These are phyloP conservation scores for Dactylella cylindrospora DNA, from an alignment of 2,329 filamentous ascomycete genomes.

Conservation along the genomic window DNA sequence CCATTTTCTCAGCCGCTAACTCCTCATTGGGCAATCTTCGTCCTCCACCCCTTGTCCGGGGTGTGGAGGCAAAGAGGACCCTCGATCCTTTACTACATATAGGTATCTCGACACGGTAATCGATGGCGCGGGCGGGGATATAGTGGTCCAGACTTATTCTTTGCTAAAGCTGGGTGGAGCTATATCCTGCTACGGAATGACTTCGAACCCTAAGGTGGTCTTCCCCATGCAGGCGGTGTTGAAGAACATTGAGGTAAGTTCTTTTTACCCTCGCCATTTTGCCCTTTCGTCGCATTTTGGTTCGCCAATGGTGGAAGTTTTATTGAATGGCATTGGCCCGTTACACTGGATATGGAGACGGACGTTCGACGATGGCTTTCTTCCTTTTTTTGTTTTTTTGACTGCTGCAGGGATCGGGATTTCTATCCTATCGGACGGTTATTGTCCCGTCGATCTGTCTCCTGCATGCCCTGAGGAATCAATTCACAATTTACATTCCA, in stretches of 20 bases:
- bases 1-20: slow-evolving; percentile 28
- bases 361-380: too few species aligned
- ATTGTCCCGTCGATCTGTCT: background rate
- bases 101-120: slow-evolving; percentile 73
- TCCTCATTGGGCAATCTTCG: slow-evolving; percentile 16
- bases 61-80: slow-evolving; percentile 2
- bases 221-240: slow-evolving; percentile 82
- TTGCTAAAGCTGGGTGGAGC: slow-evolving; percentile 71
- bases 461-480: background rate
- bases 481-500: background rate
- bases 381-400: slow-evolving; percentile 3
- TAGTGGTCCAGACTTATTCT: slow-evolving; percentile 69
- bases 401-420: background rate
- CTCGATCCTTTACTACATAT: background rate
- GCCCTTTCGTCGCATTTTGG: background rate
- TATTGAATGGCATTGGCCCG: too few species aligned
- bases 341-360: too few species aligned
- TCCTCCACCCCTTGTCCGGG: too few species aligned
- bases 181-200: slow-evolving; percentile 92
- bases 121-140: slow-evolving; percentile 85
- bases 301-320: background rate
- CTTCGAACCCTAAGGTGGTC: slow-evolving; percentile 77
- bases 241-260: slow-evolving; percentile 71
- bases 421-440: slow-evolving; percentile 3
- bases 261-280: too few species aligned